Evolutionary conservation across 345 rosid genomes (phyloP), one percentile per base, ranked within the genome.

Genomic region (Arabidopsis arenosa): DNA sequence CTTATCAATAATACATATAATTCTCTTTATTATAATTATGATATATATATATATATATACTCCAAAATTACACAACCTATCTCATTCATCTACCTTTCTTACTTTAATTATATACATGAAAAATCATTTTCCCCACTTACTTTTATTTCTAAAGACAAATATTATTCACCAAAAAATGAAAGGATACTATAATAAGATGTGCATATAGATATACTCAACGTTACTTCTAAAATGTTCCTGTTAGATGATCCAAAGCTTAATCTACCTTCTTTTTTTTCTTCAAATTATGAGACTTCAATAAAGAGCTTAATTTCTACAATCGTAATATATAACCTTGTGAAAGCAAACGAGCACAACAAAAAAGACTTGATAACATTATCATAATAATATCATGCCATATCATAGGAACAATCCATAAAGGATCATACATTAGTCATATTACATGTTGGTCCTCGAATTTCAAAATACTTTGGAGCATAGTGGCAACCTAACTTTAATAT

Each of bases 401-500:
- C 66, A 63, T 26, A 56, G 26, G 37, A 54, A 70, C 56, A 52
- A 61, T 43, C 64, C 75, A 63, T 35, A 14, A 47, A 15, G 59
- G 75, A 70, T 69, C 40, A 54, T 54, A 33, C 63, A 60, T 61
- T 37, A 35, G 75, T 76, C 70, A 53, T 39, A 63, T 39, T 70
- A 77, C 76, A 70, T 71, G 54, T 30, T 14, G 37, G 62, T 64
- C 62, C 67, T 58, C 28, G 43, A 57, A 2, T 41, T 57, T 64
- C 43, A 77, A 57, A 55, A 77, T 45, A 77, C 53, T 35, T 33
- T 61, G 43, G 10, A 41, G 52, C 71, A 71, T 40, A 59, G 17
- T 21, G 35, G 23, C 23, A 57, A 11, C 68, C 63, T 78, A 78
- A 72, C 33, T 49, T 78, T 49, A 65, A 30, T 66, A 78, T 78